Percentiles rank a stretch among this genome's conserved stretches.
phyloP scores from a whole-genome alignment of 2,329 filamentous ascomycete genomes.

The Beauveria sp. region DNA sequence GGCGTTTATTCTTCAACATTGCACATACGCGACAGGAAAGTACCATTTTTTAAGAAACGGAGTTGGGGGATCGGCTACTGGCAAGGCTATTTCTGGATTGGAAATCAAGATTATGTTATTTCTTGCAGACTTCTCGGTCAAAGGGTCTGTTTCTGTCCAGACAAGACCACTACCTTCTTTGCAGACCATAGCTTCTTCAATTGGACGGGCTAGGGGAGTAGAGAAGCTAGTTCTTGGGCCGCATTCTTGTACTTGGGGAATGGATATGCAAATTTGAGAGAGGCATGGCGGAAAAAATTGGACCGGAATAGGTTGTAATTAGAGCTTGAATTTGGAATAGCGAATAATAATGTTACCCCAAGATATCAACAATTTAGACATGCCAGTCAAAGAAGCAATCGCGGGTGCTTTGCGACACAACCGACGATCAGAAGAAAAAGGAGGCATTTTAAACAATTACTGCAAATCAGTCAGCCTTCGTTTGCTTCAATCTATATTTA shows the following conservation, averaged over 20 bases:
- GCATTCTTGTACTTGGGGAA: background rate
- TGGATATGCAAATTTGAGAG: background rate
- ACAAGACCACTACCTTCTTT: background rate
- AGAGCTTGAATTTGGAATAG: slow-evolving; percentile 7
- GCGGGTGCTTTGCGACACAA: background rate
- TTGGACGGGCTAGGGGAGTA: background rate
- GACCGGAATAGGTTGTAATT: slow-evolving; percentile 1
- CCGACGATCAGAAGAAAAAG: background rate
- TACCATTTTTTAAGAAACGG: background rate
- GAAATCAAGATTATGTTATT: background rate
- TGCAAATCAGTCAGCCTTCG: no score
- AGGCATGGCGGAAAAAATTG: background rate
- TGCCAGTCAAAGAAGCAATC: no score
- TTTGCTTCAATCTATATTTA: no score
- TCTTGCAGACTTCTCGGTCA: background rate
- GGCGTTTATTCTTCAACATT: slow-evolving; percentile 1
- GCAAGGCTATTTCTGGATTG: background rate
- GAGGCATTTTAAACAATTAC: background rate
- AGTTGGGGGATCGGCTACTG: background rate
- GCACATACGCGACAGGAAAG: background rate
- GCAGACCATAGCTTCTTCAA: background rate
- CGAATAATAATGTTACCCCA: slow-evolving; percentile 2
- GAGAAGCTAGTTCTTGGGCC: background rate
- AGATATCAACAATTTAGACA: no score
- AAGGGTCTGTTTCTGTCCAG: background rate